Evolutionary conservation across 2,329 filamentous ascomycete species (phyloP), one percentile per base, ranked within the genome.

Genomic region (Pyricularia sp.): DNA sequence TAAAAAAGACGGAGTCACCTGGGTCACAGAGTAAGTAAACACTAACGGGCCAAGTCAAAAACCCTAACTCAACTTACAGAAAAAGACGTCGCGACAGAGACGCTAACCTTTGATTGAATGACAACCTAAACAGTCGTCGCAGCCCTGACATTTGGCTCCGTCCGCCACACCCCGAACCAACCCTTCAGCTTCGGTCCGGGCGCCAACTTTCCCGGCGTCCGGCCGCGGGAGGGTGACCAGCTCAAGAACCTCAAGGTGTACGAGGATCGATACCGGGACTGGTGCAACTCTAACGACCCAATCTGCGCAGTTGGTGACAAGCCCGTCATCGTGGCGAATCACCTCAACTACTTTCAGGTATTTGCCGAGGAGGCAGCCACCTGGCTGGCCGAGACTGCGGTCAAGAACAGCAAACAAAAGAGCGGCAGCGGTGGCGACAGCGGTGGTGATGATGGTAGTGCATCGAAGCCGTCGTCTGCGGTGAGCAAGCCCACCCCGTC

Each of bases 331-430:
- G 25, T 25, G 4, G 14, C 12, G 36, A 36, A 66, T 11, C 79
- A 81, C 68, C 73, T 77, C 11, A 78, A 78, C 71, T 81, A 81
- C 69, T 80, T 80, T 69, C 74, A 78, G 30, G 59, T 78, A 23
- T 77, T 74, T 70, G 73, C 70, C 42, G 63, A 72, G 23, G 71
- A 72, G 23, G 72, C 71, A 28, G 73, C 74, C 31, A 69, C 70
- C 28, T 74, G 69, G 69, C 20, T 55, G 65, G 65, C 65, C 11
- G 33, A 36, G n/a, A 55, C 65, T 9, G 65, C 33, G n/a, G 33
- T 36, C 23, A 50, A 66, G 33, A 20, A 66, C 23, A n/a, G n/a
- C 65, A 36, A 61, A 9, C 58, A 23, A 26, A 61, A 26, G 58
- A 17, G 25, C n/a, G 58, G 25, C n/a, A n/a, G n/a, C 50, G 50